Base-by-base conservation (phyloP, 108 stramenopile genomes). In the Nitzschia palea region DNA sequence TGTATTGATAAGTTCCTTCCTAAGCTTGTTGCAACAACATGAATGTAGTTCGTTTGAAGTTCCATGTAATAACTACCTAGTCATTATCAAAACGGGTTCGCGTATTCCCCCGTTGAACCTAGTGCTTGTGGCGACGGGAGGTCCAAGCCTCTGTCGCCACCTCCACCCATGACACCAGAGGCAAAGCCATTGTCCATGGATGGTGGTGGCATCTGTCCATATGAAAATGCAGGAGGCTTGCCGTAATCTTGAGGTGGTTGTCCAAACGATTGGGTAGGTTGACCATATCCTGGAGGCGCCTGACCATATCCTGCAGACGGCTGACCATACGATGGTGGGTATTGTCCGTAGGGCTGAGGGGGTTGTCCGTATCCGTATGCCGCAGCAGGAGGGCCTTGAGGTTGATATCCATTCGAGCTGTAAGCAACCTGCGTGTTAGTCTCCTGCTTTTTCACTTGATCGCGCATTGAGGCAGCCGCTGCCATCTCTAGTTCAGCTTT, bases 401-500 rank as follows among this genome's bases (percentile, higher is more conserved):
- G 67, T 15, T 56, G 35, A 30, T 70, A 52, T 22, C 45, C 50
- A 20, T 53, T 34, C 23, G 20, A 6, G 15, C 32, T 30, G 1
- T 32, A 9, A 17, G 66, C 33, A 4, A 62, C 40, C 2, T 51
- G 32, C 9, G 34, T 14, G 14, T 37, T 26, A 4, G 18, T 47
- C n/a, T 28, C 40, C 33, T 18, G 57, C 6, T 43, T 18, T 31
- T 50, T 66, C 33, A 64, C 53, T 31, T 70, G 65, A 14, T 79
- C 55, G 20, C 61, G 53, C 70, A 74, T 66, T n/a, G 86, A 88
- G 9, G 83, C 85, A 3, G 83, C 92, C 8, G 92, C 73, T 43
- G 81, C 92, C 28, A 76, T 81, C 29, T 86, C 77, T 15, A 93
- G 63, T 67, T 93, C 92, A 8, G 86, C 84, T 62, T 89, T 61